Conservation (phyloP, 1,284 basidiomycete species). For the Ustilago nuda region DNA sequence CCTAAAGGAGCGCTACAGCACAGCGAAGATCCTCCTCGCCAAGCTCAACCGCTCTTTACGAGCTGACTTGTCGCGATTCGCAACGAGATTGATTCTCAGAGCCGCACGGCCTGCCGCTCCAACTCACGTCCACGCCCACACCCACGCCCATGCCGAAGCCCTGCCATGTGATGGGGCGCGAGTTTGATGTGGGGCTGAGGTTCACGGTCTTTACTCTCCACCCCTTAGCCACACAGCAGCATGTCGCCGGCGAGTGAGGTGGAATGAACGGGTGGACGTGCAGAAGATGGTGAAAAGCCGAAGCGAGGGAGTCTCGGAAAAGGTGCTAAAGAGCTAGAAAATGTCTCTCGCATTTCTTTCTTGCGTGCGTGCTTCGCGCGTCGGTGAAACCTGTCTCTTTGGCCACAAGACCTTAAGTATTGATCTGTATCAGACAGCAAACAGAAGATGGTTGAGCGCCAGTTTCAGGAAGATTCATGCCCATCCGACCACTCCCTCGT, state of each 20-base stretch:
- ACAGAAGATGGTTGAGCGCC: conserved; percentile 1
- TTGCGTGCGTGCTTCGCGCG: background rate
- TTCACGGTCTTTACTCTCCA: background rate
- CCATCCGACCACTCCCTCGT: background rate
- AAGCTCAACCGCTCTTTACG: background rate
- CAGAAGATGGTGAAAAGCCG: conserved; percentile 2
- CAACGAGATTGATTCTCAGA: background rate
- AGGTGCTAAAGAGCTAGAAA: conserved; percentile 3
- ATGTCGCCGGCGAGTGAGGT: background rate
- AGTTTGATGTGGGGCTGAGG: conserved; percentile 3
- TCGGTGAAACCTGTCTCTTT: background rate
- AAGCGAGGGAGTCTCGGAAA: background rate
- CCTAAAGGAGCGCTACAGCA: background rate
- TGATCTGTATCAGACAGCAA: conserved; percentile 1
- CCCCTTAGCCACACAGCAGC: background rate
- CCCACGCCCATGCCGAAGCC: background rate
- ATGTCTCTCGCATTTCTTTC: conserved; percentile 7
- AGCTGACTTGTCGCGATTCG: background rate
- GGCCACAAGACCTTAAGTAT: background rate
- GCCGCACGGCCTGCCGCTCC: background rate
- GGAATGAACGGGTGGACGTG: background rate
- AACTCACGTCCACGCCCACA: no score
- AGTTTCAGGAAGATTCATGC: conserved; percentile 5
- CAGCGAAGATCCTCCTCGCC: background rate
- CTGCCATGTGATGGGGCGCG: background rate